A percentile compares a stretch with the other conserved stretches of the same genome.
Conservation (phyloP, 768 basidiomycete species). For the Agrocybe chaxingu region DNA sequence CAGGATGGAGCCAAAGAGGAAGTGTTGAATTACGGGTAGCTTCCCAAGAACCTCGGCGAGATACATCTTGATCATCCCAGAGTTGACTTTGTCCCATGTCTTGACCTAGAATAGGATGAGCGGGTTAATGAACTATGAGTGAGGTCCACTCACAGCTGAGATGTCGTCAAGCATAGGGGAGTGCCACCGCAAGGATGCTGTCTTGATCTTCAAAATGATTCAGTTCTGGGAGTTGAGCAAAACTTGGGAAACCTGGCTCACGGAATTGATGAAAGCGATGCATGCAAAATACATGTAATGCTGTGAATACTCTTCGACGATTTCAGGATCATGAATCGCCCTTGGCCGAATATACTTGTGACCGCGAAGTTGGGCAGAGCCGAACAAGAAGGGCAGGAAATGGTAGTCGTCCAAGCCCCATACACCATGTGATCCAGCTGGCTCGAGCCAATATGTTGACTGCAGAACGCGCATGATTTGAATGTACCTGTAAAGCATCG, state of each 20-base stretch:
- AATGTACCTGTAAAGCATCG: conserved; percentile 65
- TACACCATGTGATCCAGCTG: conserved; percentile 98
- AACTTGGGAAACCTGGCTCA: conserved; percentile 29
- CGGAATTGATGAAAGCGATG: conserved; percentile 94
- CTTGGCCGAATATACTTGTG: conserved; percentile 91
- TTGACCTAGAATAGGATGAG: conserved; percentile 49
- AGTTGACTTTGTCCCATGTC: conserved; percentile 95
- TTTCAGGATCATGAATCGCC: conserved; percentile 87
- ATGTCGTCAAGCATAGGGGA: conserved; percentile 99
- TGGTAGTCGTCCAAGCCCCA: conserved; percentile 98
- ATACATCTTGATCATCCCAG: conserved; percentile 98
- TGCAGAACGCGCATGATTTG: conserved; percentile 83
- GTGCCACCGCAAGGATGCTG: conserved; percentile 94
- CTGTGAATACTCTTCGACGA: conserved; percentile 87
- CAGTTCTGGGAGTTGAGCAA: background rate
- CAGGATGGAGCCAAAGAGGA: conserved; percentile 85
- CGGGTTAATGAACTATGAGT: background rate
- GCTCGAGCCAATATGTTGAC: conserved; percentile 95
- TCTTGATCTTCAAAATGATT: conserved; percentile 68
- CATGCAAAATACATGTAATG: conserved; percentile 98
- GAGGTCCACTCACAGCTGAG: conserved; percentile 53
- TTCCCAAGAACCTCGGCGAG: conserved; percentile 92
- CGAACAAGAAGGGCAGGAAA: conserved; percentile 89
- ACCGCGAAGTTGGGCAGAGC: conserved; percentile 75
- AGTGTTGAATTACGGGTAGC: conserved; percentile 94